Evolutionary conservation across 23 red algal genomes (phyloP).

Genomic region (Pyropia haitanensis): DNA sequence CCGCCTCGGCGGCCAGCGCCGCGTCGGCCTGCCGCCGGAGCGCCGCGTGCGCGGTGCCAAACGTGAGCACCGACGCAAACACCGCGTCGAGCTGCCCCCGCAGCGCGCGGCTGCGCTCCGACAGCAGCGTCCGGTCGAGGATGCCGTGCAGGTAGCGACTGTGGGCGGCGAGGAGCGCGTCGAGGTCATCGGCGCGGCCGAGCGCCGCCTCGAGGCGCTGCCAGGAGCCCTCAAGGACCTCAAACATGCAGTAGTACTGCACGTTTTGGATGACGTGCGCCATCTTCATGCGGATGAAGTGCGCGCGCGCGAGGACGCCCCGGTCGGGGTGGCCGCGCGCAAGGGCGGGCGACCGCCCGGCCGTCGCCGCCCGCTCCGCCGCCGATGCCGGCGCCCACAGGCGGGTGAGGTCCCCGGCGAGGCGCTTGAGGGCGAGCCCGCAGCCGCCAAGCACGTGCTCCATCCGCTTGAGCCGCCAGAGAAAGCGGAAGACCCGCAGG

Average conservation of each 20-base stretch:
- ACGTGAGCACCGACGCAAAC: slow-evolving; percentile 18
- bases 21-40: background rate
- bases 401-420: slow-evolving; percentile 2
- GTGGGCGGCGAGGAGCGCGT: slow-evolving; percentile 61
- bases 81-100: slow-evolving; percentile 28
- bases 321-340: background rate
- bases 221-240: slow-evolving; percentile 76
- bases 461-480: slow-evolving; percentile 72
- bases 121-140: slow-evolving; percentile 52
- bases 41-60: slow-evolving; percentile 8
- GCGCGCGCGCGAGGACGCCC: slow-evolving; percentile 25
- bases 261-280: slow-evolving; percentile 72
- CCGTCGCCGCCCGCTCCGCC: background rate
- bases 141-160: slow-evolving; percentile 43
- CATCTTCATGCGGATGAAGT: slow-evolving; percentile 78
- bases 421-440: slow-evolving; percentile 18
- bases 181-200: slow-evolving; percentile 43
- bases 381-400: slow-evolving; percentile 4
- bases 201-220: slow-evolving; percentile 37
- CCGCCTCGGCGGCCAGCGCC: background rate
- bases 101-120: slow-evolving; percentile 54
- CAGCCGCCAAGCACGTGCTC: slow-evolving; percentile 42
- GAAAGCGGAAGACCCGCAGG: slow-evolving; percentile 48
- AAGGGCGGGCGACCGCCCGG: background rate
- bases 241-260: slow-evolving; percentile 81